Evolutionary conservation across 2,329 filamentous ascomycete species (phyloP).

Genomic region (Knufia petricola): DNA sequence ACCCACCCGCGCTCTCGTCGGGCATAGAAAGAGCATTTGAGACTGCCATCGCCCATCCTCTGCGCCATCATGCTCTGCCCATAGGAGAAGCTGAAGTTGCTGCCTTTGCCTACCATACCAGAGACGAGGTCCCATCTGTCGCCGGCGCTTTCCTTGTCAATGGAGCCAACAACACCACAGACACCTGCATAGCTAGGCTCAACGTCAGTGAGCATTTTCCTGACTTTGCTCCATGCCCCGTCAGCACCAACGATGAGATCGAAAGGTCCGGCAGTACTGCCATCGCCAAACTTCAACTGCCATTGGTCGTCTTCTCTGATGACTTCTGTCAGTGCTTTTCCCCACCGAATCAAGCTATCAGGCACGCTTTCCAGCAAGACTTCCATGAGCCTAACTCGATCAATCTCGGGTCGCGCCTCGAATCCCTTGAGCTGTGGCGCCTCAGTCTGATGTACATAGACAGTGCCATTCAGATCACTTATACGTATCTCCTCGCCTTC

Average conservation of each 20-base stretch:
- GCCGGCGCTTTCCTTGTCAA: slow-evolving; percentile 19
- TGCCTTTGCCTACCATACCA: slow-evolving; percentile 20
- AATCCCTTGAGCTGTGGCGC: slow-evolving; percentile 9
- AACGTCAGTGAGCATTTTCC: slow-evolving; percentile 28
- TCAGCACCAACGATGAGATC: slow-evolving; percentile 38
- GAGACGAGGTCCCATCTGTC: slow-evolving; percentile 24
- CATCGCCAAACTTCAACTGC: slow-evolving; percentile 25
- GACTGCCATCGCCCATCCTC: slow-evolving; percentile 18
- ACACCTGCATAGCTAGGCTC: slow-evolving; percentile 29
- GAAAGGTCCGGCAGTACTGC: slow-evolving; percentile 26
- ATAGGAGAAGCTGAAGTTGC: slow-evolving; percentile 21
- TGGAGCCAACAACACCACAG: slow-evolving; percentile 24
- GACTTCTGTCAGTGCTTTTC: slow-evolving; percentile 23
- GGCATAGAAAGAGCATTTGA: slow-evolving; percentile 25
- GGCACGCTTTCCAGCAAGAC: slow-evolving; percentile 28
- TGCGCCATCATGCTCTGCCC: slow-evolving; percentile 16
- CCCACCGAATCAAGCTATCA: slow-evolving; percentile 26
- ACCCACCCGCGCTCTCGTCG: slow-evolving; percentile 22
- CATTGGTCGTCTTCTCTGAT: slow-evolving; percentile 13
- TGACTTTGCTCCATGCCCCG: slow-evolving; percentile 34
- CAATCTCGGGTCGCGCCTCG: slow-evolving; percentile 29
- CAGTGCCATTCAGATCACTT: slow-evolving; percentile 31
- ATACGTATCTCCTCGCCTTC: slow-evolving; percentile 36
- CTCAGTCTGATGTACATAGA: slow-evolving; percentile 23
- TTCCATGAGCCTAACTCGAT: slow-evolving; percentile 27